Evolutionary conservation across 1,284 basidiomycete genomes (phyloP).

Genomic region (Microbotryomycetes sp.): DNA sequence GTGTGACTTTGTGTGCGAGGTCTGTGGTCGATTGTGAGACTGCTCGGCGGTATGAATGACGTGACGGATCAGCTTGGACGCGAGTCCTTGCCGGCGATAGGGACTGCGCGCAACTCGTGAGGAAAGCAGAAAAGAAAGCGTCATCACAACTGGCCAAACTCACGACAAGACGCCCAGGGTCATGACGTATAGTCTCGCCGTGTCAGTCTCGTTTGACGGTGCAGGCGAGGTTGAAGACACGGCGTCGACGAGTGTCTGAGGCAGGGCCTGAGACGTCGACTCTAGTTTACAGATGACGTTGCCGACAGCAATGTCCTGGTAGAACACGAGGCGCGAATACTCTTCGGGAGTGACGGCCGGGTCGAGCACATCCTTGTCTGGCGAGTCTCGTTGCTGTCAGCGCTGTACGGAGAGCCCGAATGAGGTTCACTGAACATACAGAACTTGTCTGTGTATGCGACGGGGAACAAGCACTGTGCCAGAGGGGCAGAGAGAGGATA

Average conservation of each 20-base stretch:
- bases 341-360: constrained; percentile 26
- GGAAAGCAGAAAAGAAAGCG: background rate
- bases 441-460: constrained; percentile 32
- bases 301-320: constrained; percentile 43
- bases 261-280: background rate
- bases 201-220: background rate
- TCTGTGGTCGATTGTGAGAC: constrained; percentile 23
- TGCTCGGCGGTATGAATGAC: constrained; percentile 37
- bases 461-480: constrained; percentile 28
- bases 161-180: constrained; percentile 42
- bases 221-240: background rate
- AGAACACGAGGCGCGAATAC: constrained; percentile 37
- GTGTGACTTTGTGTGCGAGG: background rate
- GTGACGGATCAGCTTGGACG: constrained; percentile 38
- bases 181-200: constrained; percentile 42
- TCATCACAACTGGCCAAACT: background rate
- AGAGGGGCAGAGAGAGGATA: background rate
- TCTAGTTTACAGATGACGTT: constrained; percentile 41
- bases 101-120: constrained; percentile 17
- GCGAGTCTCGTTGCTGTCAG: background rate
- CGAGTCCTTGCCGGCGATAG: constrained; percentile 43
- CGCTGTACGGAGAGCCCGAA: background rate
- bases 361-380: constrained; percentile 23
- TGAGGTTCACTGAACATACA: background rate
- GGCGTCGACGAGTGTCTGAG: constrained; percentile 17